Evolutionary conservation across 805 yeast species (phyloP).

Genomic region (Blastobotrys peoriensis): DNA sequence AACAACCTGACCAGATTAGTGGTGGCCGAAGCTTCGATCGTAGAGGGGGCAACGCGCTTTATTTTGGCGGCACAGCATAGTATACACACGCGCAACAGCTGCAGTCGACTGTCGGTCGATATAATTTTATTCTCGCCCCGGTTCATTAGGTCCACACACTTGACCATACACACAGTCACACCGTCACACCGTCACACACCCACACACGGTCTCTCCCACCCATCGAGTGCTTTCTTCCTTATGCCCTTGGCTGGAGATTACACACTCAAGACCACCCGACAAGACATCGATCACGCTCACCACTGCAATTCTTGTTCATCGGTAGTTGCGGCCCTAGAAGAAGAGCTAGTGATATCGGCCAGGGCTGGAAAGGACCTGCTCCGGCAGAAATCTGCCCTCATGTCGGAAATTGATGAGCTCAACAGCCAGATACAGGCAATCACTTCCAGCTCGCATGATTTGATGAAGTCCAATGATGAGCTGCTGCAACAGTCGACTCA

Average conservation of each 20-base stretch:
- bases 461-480: conserved; percentile 12
- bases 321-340: background rate
- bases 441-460: background rate
- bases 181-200: too few relatives aligned
- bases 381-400: background rate
- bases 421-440: background rate
- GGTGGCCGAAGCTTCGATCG: too few relatives aligned
- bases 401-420: background rate
- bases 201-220: too few relatives aligned
- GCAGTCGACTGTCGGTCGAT: too few relatives aligned
- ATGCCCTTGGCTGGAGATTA: background rate
- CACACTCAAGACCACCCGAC: background rate
- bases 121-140: too few relatives aligned
- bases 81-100: too few relatives aligned
- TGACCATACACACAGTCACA: too few relatives aligned
- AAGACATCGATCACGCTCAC: background rate
- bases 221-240: too few relatives aligned
- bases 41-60: too few relatives aligned
- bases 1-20: too few relatives aligned
- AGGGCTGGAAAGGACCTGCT: background rate
- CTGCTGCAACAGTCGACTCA: conserved; percentile 12
- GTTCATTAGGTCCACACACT: too few relatives aligned
- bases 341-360: background rate
- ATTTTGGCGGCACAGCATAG: too few relatives aligned
- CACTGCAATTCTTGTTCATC: background rate